phyloP scores from a whole-genome alignment of 78 protist species.

The Diacronema lutheri region DNA sequence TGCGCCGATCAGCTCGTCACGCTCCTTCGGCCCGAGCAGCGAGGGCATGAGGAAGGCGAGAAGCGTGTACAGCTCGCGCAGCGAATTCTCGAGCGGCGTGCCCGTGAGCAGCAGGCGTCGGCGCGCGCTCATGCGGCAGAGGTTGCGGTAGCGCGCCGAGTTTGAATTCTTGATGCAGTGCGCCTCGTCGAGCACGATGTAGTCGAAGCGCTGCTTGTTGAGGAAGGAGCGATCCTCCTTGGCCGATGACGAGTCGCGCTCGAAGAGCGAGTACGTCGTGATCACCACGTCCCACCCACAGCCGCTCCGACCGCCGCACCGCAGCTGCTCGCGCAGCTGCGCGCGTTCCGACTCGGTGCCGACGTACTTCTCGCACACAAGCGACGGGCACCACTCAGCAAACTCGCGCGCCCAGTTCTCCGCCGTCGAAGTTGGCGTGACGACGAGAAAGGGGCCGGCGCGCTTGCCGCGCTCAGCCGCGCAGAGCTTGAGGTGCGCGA shows the following conservation, averaged over 20 bases:
- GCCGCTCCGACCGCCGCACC: not conserved
- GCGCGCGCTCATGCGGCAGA: slow-evolving; percentile 71
- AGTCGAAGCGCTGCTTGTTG: slow-evolving; percentile 69
- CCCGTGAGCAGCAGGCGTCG: slow-evolving; percentile 95
- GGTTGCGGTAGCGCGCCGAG: slow-evolving; percentile 71
- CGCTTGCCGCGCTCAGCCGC: not conserved
- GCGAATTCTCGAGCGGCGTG: slow-evolving; percentile 83
- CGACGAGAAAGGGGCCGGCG: slow-evolving; percentile 62
- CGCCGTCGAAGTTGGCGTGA: slow-evolving; percentile 58
- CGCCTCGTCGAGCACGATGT: slow-evolving; percentile 96
- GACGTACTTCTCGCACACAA: not conserved
- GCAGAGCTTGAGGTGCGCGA: slow-evolving; percentile 1
- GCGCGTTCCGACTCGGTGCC: not conserved
- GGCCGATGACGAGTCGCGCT: not conserved
- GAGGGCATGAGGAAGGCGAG: not conserved
- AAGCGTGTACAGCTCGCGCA: slow-evolving; percentile 30
- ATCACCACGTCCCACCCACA: slow-evolving; percentile 42
- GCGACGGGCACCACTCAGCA: not conserved
- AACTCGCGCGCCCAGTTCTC: slow-evolving; percentile 58
- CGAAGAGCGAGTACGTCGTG: slow-evolving; percentile 44
- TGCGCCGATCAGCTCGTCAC: not conserved
- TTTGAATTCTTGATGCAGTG: slow-evolving; percentile 84
- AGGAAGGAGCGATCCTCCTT: slow-evolving; percentile 71
- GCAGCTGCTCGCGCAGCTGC: not conserved
- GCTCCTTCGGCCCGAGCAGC: not conserved